Percentiles rank a stretch among this genome's conserved stretches.
Conservation (phyloP, 2,329 filamentous ascomycete genomes). For the Stachybotrys elegans region DNA sequence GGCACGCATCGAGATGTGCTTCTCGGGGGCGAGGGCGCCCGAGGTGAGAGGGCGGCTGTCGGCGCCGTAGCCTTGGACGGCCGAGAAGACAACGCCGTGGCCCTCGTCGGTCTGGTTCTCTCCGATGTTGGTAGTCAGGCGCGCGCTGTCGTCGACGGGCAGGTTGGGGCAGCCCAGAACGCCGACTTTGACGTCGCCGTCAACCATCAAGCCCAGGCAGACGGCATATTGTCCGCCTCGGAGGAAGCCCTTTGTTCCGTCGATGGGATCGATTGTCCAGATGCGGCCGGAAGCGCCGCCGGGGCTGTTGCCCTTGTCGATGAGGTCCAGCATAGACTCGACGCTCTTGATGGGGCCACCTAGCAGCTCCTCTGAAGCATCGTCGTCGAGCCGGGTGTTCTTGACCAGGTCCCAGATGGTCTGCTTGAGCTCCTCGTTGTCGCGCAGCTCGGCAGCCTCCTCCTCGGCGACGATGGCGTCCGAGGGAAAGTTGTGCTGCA, state of each 20-base stretch:
- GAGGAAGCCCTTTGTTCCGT: slow-evolving; percentile 96
- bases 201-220: slow-evolving; percentile 84
- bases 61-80: slow-evolving; percentile 73
- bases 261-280: slow-evolving; percentile 96
- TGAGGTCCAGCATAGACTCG: slow-evolving; percentile 61
- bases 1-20: slow-evolving; percentile 73
- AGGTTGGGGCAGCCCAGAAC: slow-evolving; percentile 95
- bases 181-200: slow-evolving; percentile 89
- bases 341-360: slow-evolving; percentile 65
- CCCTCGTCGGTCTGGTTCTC: slow-evolving; percentile 69
- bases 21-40: slow-evolving; percentile 44
- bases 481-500: slow-evolving; percentile 81
- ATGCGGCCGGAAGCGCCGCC: slow-evolving; percentile 74
- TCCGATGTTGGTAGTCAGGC: slow-evolving; percentile 62
- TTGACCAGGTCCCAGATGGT: slow-evolving; percentile 81
- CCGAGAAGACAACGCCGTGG: slow-evolving; percentile 84
- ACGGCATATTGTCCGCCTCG: slow-evolving; percentile 96
- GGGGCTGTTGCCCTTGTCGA: slow-evolving; percentile 63
- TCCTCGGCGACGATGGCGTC: slow-evolving; percentile 95
- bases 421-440: slow-evolving; percentile 59
- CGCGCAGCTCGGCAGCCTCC: slow-evolving; percentile 75
- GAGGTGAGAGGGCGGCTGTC: slow-evolving; percentile 67
- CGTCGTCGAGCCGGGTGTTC: slow-evolving; percentile 59
- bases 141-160: slow-evolving; percentile 69
- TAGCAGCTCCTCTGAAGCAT: slow-evolving; percentile 54